A percentile compares a stretch with the other conserved stretches of the same genome.
Evolutionary conservation across 495 filamentous ascomycete genomes (phyloP).

Genomic region (Sphaerosporella brunnea): DNA sequence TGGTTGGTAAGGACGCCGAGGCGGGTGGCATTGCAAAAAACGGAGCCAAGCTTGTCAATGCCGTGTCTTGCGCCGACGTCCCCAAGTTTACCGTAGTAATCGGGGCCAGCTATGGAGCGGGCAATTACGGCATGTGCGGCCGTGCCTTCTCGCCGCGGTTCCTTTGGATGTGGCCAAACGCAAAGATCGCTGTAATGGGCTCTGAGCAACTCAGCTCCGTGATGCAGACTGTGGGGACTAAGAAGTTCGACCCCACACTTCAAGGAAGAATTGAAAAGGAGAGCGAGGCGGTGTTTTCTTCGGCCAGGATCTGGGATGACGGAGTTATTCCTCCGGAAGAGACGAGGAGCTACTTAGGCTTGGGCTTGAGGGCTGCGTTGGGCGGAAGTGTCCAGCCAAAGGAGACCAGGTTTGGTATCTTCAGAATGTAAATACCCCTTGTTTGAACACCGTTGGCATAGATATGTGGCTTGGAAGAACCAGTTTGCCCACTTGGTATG

Average conservation of each 20-base stretch:
- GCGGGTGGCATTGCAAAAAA: conserved; percentile 94
- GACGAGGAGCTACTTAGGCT: conserved; percentile 63
- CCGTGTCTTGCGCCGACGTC: conserved; percentile 84
- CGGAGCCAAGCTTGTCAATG: conserved; percentile 90
- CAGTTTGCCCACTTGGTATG: too few relatives aligned
- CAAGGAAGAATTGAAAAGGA: conserved; percentile 76
- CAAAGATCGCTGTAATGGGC: conserved; percentile 90
- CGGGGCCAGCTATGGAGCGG: conserved; percentile 68
- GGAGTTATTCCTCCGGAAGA: conserved; percentile 82
- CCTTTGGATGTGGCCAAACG: conserved; percentile 96
- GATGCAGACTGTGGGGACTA: conserved; percentile 89
- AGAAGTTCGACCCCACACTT: conserved; percentile 61
- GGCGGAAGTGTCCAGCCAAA: conserved; percentile 44
- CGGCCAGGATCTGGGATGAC: conserved; percentile 87
- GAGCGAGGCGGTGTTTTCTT: conserved; percentile 73
- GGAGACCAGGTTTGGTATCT: conserved; percentile 76
- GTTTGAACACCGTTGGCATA: too few relatives aligned
- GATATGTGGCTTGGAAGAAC: too few relatives aligned
- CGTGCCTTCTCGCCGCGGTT: conserved; percentile 80
- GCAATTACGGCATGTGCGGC: conserved; percentile 64
- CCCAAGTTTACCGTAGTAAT: conserved; percentile 96
- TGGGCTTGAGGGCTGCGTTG: conserved; percentile 64
- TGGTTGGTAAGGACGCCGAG: conserved; percentile 89
- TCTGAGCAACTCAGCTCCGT: conserved; percentile 79
- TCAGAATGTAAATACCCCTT: conserved; percentile 55